These are phyloP conservation scores for Dictyophora rubrovolvata DNA, from an alignment of 768 basidiomycete genomes.

Conservation along the genomic window DNA sequence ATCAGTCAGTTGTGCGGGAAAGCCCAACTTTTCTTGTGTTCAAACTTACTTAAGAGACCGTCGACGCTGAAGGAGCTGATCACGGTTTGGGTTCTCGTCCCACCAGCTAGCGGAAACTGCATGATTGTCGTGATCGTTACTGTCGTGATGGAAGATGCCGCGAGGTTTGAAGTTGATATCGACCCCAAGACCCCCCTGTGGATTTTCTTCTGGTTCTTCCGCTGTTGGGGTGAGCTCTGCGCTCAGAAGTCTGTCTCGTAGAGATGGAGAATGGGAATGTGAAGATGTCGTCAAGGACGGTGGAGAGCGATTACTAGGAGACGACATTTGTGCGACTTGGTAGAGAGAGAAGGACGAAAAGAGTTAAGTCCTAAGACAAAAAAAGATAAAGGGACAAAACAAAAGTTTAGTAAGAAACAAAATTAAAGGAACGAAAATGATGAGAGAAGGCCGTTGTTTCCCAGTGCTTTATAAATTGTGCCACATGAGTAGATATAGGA, in stretches of 20 bases:
- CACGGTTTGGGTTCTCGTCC: neutral
- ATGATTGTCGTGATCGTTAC: neutral
- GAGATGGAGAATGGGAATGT: neutral
- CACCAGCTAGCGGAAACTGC: neutral
- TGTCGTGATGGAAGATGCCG: neutral
- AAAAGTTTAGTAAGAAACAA: neutral
- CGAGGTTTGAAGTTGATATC: neutral
- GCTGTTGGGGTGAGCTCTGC: neutral
- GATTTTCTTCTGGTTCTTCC: neutral
- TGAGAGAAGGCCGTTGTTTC: too few relatives aligned
- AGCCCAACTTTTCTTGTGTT: too few relatives aligned
- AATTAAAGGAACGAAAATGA: too few relatives aligned
- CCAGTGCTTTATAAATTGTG: too few relatives aligned
- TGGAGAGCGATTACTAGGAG: neutral
- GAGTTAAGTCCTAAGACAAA: neutral
- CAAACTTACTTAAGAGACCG: neutral
- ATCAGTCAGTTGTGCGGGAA: neutral
- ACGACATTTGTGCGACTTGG: neutral
- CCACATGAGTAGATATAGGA: neutral
- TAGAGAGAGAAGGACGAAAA: neutral
- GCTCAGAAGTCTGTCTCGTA: neutral
- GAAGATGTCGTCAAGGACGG: neutral
- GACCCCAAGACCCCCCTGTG: too few relatives aligned
- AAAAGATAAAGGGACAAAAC: neutral
- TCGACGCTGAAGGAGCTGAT: neutral